Evolutionary conservation across 2,329 filamentous ascomycete genomes (phyloP).

Genomic region (Ascochyta viciae-villosae): DNA sequence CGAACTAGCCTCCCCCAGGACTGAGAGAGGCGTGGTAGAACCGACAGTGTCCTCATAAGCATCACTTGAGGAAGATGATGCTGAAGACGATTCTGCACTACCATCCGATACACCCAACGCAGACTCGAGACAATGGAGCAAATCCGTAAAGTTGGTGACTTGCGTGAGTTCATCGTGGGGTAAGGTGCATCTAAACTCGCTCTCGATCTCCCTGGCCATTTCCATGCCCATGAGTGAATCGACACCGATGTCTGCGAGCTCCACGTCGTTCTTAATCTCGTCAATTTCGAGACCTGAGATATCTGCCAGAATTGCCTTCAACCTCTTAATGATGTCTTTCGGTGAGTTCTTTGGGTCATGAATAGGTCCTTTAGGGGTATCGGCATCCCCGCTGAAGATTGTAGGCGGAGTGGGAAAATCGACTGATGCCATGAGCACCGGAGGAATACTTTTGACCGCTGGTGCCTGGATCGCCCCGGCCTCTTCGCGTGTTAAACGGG

Average conservation of each 20-base stretch:
- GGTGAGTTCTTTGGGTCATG: not conserved
- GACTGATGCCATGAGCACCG: not conserved
- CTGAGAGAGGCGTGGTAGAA: not conserved
- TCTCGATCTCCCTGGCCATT: conserved; percentile 39
- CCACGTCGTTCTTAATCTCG: conserved; percentile 25
- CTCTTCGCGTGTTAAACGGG: conserved; percentile 1
- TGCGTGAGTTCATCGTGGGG: conserved; percentile 7
- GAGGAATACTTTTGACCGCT: not conserved
- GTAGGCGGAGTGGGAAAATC: not conserved
- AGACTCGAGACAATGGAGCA: conserved; percentile 4
- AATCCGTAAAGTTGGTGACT: conserved; percentile 8
- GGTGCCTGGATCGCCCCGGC: not conserved
- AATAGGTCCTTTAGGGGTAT: not conserved
- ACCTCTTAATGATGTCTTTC: conserved; percentile 1
- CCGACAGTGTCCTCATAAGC: not conserved
- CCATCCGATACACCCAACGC: not conserved
- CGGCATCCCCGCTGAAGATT: not conserved
- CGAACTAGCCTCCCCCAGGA: not conserved
- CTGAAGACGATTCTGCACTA: not conserved
- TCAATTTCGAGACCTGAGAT: conserved; percentile 24
- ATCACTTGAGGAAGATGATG: not conserved
- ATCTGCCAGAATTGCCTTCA: conserved; percentile 14
- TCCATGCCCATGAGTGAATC: conserved; percentile 51
- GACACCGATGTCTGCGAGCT: conserved; percentile 46
- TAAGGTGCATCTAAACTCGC: conserved; percentile 16